Evolutionary conservation across 1,284 basidiomycete genomes (phyloP), one percentile per base, ranked within the genome.

Genomic region (Cryptococcus sp.): DNA sequence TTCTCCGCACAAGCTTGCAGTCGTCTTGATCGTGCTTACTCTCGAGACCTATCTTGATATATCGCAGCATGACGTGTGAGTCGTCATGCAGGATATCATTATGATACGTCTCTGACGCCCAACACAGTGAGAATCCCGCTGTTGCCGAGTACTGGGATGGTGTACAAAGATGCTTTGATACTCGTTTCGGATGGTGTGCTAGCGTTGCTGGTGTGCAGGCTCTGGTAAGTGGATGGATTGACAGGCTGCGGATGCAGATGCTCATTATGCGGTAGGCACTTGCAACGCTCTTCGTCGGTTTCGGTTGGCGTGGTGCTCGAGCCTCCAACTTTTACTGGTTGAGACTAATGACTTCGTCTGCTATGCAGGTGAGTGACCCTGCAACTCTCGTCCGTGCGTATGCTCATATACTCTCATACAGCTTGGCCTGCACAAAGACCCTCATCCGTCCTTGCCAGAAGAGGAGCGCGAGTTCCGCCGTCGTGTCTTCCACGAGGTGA

Each of bases 251-350:
- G 2, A 25, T 13, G 7, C 19, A 23, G 19, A 47, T 37, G 37
- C 20, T 19, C 20, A n/a, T 7, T 55, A 38, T 34, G 29, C 29
- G 29, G 13, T 17, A 65, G 57, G 61, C 60, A 2, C 52, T 76
- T 15, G 67, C 66, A 23, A 64, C 70, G 5, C 52, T 69, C 11
- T 76, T 76, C 59, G 75, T 75, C 22, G 67, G 65, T 2, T 73
- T 75, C 55, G 73, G 72, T 0, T 73, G 72, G 70, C 58, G 69
- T 45, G 75, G 73, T 4, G 67, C 70, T 2, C 56, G 65, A 23
- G 69, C 70, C 4, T 68, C 65, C 49, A 75, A 73, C 47, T 74
- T 75, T 40, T 70, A 72, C 55, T 76, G 72, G 70, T 54, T 76
- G 16, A 65, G 75, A 19, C 63, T 63, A 52, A 72, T 74, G 69